Conservation (phyloP, 192 early-diverging fungal genomes). For the Glomus cerebriforme region DNA sequence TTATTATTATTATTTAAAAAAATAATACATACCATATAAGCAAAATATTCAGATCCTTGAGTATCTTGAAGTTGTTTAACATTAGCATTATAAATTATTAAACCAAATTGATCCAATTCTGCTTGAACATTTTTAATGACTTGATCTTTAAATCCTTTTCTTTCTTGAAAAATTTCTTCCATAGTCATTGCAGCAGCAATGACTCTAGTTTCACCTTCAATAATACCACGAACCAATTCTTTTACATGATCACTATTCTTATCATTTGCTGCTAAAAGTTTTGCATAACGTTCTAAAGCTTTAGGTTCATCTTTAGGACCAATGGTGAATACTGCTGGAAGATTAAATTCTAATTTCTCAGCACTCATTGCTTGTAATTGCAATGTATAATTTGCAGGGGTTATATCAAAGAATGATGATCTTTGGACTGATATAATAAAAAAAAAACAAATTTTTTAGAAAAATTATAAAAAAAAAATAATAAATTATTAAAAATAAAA, state of each 20-base stretch:
- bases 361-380: constrained; percentile 51
- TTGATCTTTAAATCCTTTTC: not conserved
- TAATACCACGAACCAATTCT: constrained; percentile 51
- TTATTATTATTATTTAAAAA: too few relatives aligned
- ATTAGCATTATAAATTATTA: constrained; percentile 60
- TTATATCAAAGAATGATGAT: constrained; percentile 37
- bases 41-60: constrained; percentile 55
- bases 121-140: constrained; percentile 38
- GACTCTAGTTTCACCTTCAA: constrained; percentile 44
- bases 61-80: constrained; percentile 55
- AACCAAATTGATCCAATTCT: constrained; percentile 57
- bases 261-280: constrained; percentile 30
- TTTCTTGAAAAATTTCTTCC: not conserved
- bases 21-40: constrained; percentile 38
- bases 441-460: not conserved
- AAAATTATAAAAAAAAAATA: not conserved
- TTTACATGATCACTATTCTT: constrained; percentile 9
- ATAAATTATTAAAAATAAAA: not conserved
- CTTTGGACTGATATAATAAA: not conserved
- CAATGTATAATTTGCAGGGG: constrained; percentile 48
- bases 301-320: constrained; percentile 40
- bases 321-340: constrained; percentile 56
- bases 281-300: constrained; percentile 34
- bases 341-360: constrained; percentile 52
- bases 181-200: not conserved